These are phyloP conservation scores for Aaosphaeria arxii DNA, from an alignment of 2,329 filamentous ascomycete genomes.

Conservation along the genomic window DNA sequence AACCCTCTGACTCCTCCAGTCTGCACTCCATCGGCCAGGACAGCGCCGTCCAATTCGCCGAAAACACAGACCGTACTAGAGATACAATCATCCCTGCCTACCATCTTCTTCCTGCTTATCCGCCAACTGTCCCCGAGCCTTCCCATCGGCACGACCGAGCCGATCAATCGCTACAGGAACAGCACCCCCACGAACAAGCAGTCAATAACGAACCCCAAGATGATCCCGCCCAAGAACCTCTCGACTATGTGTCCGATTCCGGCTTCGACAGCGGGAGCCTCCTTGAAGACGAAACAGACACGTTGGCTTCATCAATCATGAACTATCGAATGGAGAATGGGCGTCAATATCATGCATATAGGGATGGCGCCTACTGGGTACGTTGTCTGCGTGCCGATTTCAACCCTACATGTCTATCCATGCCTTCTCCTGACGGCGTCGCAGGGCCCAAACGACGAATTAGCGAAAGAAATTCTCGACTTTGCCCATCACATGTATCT, in stretches of 20 bases:
- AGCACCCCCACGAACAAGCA: background rate
- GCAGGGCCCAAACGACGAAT: slow-evolving; percentile 43
- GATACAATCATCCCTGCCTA: background rate
- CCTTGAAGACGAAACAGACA: slow-evolving; percentile 34
- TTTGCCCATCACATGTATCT: slow-evolving; percentile 42
- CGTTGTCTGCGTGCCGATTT: slow-evolving; percentile 1
- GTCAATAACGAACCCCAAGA: slow-evolving; percentile 3
- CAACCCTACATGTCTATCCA: background rate
- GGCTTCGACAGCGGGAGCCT: slow-evolving; percentile 36
- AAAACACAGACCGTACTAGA: background rate
- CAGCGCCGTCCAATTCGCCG: slow-evolving; percentile 16
- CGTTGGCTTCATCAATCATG: slow-evolving; percentile 33
- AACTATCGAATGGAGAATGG: slow-evolving; percentile 38
- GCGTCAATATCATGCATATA: slow-evolving; percentile 35
- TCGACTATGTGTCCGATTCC: slow-evolving; percentile 27
- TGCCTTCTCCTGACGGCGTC: slow-evolving; percentile 4
- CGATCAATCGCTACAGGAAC: background rate
- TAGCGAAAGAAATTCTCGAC: slow-evolving; percentile 43
- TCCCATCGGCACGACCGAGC: slow-evolving; percentile 1
- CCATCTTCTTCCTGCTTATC: background rate
- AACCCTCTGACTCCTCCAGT: slow-evolving; percentile 4
- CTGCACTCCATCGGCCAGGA: slow-evolving; percentile 18
- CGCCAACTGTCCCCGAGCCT: background rate
- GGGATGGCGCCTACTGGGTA: slow-evolving; percentile 35
- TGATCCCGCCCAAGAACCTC: background rate